Percentiles rank a stretch among this genome's conserved stretches.
These are phyloP conservation scores for Leishmania martiniquensis DNA, from an alignment of 208 protist species.

Conservation along the genomic window DNA sequence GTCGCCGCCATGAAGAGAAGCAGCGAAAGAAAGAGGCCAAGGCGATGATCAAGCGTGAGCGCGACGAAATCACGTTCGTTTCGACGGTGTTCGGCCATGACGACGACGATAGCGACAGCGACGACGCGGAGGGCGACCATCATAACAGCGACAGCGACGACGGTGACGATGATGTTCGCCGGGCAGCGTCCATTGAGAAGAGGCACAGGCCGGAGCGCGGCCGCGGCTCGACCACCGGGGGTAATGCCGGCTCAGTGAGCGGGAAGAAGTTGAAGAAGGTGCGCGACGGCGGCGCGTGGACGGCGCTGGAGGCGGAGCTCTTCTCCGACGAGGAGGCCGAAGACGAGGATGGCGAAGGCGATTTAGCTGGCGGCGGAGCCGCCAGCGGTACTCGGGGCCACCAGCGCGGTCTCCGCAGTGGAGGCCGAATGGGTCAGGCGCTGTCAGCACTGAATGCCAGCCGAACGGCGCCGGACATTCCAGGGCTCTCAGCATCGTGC, in stretches of 20 bases:
- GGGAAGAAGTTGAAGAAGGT: not conserved
- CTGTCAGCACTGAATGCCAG: slow-evolving; percentile 22
- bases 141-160: no score
- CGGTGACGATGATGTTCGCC: slow-evolving; percentile 8
- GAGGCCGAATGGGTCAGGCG: slow-evolving; percentile 30
- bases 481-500: slow-evolving; percentile 16
- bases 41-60: slow-evolving; percentile 25
- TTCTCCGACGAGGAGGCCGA: slow-evolving; percentile 22
- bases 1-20: slow-evolving; percentile 22
- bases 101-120: slow-evolving; percentile 1
- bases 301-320: slow-evolving; percentile 24
- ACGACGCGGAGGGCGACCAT: no score
- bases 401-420: slow-evolving; percentile 4
- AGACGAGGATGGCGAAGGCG: slow-evolving; percentile 6
- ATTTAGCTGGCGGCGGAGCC: not conserved
- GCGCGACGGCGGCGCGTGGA: slow-evolving; percentile 14
- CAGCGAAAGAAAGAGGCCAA: slow-evolving; percentile 21
- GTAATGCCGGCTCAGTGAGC: not conserved
- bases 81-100: slow-evolving; percentile 3
- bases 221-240: not conserved
- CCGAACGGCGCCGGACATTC: slow-evolving; percentile 5
- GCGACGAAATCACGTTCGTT: slow-evolving; percentile 20
- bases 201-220: slow-evolving; percentile 17
- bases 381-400: not conserved
- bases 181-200: slow-evolving; percentile 15